A percentile compares a stretch with the other conserved stretches of the same genome.
Evolutionary conservation across 73 alveolate species (phyloP).

Genomic region (Durusdinium trenchii): DNA sequence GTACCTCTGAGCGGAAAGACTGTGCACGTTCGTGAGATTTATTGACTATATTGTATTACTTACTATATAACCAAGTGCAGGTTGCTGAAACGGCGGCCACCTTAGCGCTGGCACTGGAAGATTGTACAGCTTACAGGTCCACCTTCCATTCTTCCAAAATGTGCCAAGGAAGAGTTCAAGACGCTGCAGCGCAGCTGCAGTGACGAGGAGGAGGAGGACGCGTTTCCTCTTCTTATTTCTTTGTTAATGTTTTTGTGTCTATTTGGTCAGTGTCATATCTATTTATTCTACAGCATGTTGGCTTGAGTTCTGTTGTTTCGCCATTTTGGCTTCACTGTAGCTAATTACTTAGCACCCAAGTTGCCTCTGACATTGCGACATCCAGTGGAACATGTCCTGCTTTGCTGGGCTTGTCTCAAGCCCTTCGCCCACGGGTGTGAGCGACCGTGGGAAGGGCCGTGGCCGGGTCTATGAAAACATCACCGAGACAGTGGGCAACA

Average conservation of each 20-base stretch:
- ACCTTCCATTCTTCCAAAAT: background rate
- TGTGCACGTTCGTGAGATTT: no score
- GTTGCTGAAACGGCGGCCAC: background rate
- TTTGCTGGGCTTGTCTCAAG: conserved; percentile 56
- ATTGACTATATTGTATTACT: no score
- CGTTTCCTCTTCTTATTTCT: no score
- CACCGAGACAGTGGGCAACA: conserved; percentile 84
- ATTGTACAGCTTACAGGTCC: background rate
- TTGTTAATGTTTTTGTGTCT: no score
- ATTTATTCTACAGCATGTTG: background rate
- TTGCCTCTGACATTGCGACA: no score
- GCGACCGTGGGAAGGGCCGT: conserved; percentile 90
- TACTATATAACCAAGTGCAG: no score
- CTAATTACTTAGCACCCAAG: no score
- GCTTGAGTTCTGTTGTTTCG: no score
- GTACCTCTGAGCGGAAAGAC: no score
- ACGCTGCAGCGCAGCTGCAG: conserved; percentile 78
- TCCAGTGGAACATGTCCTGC: conserved; percentile 94
- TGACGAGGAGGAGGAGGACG: background rate
- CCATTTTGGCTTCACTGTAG: no score
- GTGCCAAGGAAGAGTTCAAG: conserved; percentile 66
- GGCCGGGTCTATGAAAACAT: conserved; percentile 90
- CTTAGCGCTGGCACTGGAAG: no score
- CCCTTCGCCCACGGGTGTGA: conserved; percentile 24
- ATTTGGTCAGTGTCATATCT: no score